Evolutionary conservation across 371 early-diverging fungal species (phyloP), one percentile per base, ranked within the genome.

Genomic region (Cokeromyces recurvatus): DNA sequence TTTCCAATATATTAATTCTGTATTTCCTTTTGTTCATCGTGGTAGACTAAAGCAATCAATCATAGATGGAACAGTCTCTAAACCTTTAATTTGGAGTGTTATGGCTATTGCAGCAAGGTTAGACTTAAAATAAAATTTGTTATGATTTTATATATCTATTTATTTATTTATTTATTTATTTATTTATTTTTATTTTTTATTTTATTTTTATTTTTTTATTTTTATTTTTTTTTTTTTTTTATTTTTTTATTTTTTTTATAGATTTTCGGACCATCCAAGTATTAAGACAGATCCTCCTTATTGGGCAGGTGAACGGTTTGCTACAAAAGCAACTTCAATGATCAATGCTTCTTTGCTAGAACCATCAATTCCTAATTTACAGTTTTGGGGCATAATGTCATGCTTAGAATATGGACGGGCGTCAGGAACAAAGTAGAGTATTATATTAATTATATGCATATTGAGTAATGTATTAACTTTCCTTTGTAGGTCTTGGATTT

Each of bases 361-460:
- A 22, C 81, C 84, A 15, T 71, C 76, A 1, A 55, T 82, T 10
- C 58, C 76, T 1, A 82, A 78, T 45, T 59, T 79, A 2, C 81
- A 81, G 46, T 80, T 81, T 24, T 67, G 82, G 46, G 57, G 82
- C 24, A 68, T 84, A 22, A 65, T 85, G 62, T 55, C 74, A 24
- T 64, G 78, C 45, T 69, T 78, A 34, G 80, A 79, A 39, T 81
- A 79, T 42, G 86, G 86, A 15, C 69, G 80, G 27, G 79, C 77
- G 2, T 57, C 77, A 15, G 82, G 81, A 25, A 68, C 84, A 35
- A 71, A 61, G 70, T 66, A 62, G 41, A 36, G 37, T 12, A 36
- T 39, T 41, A 37, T 11, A 20, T 29, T 20, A 34, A 11, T 34
- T n/a, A 38, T 17, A 11, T n/a, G n/a, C n/a, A n/a, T n/a, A n/a